phyloP scores from a whole-genome alignment of 108 stramenopile species.

The Bacterosira constricta region DNA sequence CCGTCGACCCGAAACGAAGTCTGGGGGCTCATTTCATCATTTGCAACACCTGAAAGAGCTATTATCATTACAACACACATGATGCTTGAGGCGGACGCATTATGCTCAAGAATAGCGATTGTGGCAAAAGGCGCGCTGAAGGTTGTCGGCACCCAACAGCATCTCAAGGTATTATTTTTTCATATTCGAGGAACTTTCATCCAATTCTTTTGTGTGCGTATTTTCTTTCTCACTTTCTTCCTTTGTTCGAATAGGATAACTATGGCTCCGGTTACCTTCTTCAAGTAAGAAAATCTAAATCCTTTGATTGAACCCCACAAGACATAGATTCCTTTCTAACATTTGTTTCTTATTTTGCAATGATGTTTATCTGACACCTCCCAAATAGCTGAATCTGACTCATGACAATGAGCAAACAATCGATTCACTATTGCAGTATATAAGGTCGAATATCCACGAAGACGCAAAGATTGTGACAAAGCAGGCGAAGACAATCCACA shows the following conservation, averaged over 20 bases:
- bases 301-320: not conserved
- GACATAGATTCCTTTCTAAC: too few species aligned
- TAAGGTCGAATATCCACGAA: constrained; percentile 36
- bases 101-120: constrained; percentile 92
- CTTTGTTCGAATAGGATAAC: constrained; percentile 15
- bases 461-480: constrained; percentile 45
- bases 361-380: constrained; percentile 1
- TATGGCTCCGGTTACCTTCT: constrained; percentile 59
- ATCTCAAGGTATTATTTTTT: constrained; percentile 58
- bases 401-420: constrained; percentile 32
- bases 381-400: constrained; percentile 50
- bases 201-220: too few species aligned
- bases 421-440: constrained; percentile 47
- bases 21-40: constrained; percentile 59
- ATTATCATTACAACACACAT: constrained; percentile 93
- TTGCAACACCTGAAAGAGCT: constrained; percentile 50
- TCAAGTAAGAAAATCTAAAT: constrained; percentile 20
- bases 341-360: not conserved
- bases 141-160: constrained; percentile 79
- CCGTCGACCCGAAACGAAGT: constrained; percentile 66
- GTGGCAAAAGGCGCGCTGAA: constrained; percentile 78
- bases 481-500: constrained; percentile 64
- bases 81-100: constrained; percentile 93
- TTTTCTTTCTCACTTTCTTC: not conserved
- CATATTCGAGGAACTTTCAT: too few species aligned